Base-by-base conservation (phyloP, 225 moss, liverwort and hornwort genomes). In the Lunularia cruciata region DNA sequence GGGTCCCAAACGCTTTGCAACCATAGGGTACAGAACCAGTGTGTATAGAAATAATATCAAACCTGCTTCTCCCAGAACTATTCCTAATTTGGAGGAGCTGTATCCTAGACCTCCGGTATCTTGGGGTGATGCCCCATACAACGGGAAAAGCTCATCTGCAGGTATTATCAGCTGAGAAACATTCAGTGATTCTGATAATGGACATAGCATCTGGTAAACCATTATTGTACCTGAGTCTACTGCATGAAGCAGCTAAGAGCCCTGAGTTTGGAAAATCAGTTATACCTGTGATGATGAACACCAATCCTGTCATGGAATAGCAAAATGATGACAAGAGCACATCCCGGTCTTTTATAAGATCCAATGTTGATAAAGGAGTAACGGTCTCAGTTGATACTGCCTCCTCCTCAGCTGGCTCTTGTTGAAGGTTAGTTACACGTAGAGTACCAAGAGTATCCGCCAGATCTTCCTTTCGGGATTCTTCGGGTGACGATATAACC, bases 261-360 rank as follows among this genome's bases (percentile, higher is more conserved):
- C 34, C 6, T 59, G 18, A 11, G 35, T 28, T 4, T 39, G 8
- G 46, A 28, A 46, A 45, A 6, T 31, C 8, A 42, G 10, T 40
- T n/a, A 49, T 83, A 94, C 93, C 93, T 45, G 93, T 87, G 61
- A 94, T 62, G 25, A 94, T 90, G 78, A 94, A 94, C 70, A 90
- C 84, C 58, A 94, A 82, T 48, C 90, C 93, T 11, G 87, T 87
- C 93, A 90, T 88, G 58, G 93, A 81, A 69, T 90, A 94, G 56
- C 90, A 89, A 2, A 94, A 73, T 0, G 93, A 90, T 19, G 83
- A 79, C 68, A 89, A 69, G 23, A 90, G 79, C 32, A 94, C 90
- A 57, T 87, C 67, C 25, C 84, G 77, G 43, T 82, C 82, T 48
- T 67, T 60, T 60, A 82, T 52, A 19, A 82, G 65, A 18, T 74